These are phyloP conservation scores for Ceratocystis harringtonii DNA, from an alignment of 2,329 filamentous ascomycete genomes.

Conservation along the genomic window DNA sequence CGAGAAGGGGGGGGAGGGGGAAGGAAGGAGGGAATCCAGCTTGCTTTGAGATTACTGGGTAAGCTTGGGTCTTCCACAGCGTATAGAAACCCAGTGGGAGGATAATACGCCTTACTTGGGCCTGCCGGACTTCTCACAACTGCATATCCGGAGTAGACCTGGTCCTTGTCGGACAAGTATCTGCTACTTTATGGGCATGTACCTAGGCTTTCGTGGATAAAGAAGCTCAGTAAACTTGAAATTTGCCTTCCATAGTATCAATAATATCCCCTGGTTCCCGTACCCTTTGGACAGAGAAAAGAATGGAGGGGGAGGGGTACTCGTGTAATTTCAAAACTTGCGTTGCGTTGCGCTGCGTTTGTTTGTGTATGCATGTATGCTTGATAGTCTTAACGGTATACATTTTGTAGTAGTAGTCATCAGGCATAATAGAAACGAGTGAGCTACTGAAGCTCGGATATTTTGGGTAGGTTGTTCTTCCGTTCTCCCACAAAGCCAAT, in stretches of 20 bases:
- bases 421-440: too few species aligned
- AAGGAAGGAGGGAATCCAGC: neutral
- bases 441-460: neutral
- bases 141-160: constrained; percentile 3
- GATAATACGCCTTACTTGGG: neutral
- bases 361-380: neutral
- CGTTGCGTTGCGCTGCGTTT: neutral
- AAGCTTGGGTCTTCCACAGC: neutral
- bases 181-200: neutral
- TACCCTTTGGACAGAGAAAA: too few species aligned
- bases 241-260: neutral
- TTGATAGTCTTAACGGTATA: neutral
- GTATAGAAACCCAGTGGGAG: neutral
- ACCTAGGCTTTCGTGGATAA: too few species aligned
- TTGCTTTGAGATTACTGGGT: neutral
- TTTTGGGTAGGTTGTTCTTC: neutral
- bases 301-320: too few species aligned
- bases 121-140: neutral
- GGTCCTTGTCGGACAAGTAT: neutral
- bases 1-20: neutral
- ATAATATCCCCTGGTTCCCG: neutral
- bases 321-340: too few species aligned
- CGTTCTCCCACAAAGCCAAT: neutral
- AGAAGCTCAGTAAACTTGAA: neutral
- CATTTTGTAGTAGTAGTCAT: too few species aligned